phyloP scores from a whole-genome alignment of 2,329 filamentous ascomycete genomes.

The Fusarium pseudograminearum region DNA sequence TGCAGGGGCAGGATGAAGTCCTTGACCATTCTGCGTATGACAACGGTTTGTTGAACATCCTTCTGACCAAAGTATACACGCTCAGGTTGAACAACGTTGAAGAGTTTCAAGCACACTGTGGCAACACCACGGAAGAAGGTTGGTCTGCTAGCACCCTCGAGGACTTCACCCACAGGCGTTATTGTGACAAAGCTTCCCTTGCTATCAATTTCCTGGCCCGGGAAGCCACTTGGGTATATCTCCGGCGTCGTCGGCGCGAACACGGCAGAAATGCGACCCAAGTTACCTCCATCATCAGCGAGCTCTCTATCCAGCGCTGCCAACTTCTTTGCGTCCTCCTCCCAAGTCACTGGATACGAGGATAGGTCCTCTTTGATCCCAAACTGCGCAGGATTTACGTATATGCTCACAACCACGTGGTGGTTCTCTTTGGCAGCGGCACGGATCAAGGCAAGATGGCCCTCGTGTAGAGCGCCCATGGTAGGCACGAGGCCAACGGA shows the following conservation, averaged over 20 bases:
- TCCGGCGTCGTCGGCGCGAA: slow-evolving; percentile 85
- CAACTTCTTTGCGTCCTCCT: slow-evolving; percentile 76
- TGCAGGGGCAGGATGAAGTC: slow-evolving; percentile 86
- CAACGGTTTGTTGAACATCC: slow-evolving; percentile 94
- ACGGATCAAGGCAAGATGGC: slow-evolving; percentile 87
- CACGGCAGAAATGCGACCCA: slow-evolving; percentile 81
- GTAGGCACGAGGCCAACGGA: slow-evolving; percentile 92
- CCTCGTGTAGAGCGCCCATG: slow-evolving; percentile 96
- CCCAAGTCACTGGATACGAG: slow-evolving; percentile 92
- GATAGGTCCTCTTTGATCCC: slow-evolving; percentile 87
- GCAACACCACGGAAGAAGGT: slow-evolving; percentile 98
- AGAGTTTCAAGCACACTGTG: slow-evolving; percentile 90
- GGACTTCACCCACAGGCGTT: slow-evolving; percentile 81
- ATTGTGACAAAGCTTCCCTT: slow-evolving; percentile 92
- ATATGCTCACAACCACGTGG: slow-evolving; percentile 90
- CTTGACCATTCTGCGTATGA: slow-evolving; percentile 86
- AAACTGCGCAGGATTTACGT: slow-evolving; percentile 97
- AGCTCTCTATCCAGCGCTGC: slow-evolving; percentile 77
- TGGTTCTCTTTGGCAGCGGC: slow-evolving; percentile 86
- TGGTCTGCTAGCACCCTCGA: slow-evolving; percentile 87
- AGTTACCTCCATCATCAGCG: slow-evolving; percentile 66
- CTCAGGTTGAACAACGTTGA: slow-evolving; percentile 68
- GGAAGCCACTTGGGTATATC: slow-evolving; percentile 90
- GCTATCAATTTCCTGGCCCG: slow-evolving; percentile 76
- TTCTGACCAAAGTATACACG: slow-evolving; percentile 95